These are phyloP conservation scores for Saccharomyces paradoxus DNA, from an alignment of 805 yeast species.

Conservation along the genomic window DNA sequence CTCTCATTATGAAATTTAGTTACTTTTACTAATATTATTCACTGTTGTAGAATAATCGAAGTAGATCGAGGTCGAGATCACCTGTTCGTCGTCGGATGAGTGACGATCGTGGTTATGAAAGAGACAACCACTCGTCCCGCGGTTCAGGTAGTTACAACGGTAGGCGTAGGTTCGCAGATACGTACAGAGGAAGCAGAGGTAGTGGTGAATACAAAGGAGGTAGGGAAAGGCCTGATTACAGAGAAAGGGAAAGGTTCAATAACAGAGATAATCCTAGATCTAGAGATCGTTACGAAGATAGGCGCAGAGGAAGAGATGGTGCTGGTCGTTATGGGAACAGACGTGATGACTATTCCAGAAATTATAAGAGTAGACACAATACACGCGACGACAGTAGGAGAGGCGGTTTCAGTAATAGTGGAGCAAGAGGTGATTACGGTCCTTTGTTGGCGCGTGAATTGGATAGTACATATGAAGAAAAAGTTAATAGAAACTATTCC, in stretches of 20 bases:
- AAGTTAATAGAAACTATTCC: conserved; percentile 49
- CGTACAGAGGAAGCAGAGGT: conserved; percentile 26
- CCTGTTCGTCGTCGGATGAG: conserved; percentile 11
- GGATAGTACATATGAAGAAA: conserved; percentile 30
- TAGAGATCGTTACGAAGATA: not conserved
- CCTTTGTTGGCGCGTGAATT: conserved; percentile 18
- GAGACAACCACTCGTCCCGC: conserved; percentile 3
- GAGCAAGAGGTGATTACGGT: conserved; percentile 20
- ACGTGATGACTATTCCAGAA: conserved; percentile 4
- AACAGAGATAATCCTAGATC: not conserved
- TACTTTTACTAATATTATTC: not conserved
- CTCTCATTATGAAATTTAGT: not conserved
- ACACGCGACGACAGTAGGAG: conserved; percentile 3
- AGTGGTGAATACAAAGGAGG: conserved; percentile 26
- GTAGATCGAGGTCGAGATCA: conserved; percentile 19
- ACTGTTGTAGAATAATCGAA: conserved; percentile 5
- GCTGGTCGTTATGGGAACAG: conserved; percentile 14
- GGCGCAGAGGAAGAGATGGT: conserved; percentile 13
- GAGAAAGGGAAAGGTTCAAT: not conserved
- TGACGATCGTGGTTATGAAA: conserved; percentile 1
- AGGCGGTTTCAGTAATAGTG: conserved; percentile 4
- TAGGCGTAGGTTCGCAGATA: conserved; percentile 10
- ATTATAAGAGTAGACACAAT: conserved; percentile 4
- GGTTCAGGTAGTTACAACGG: conserved; percentile 16
- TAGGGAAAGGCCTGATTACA: conserved; percentile 1